These are phyloP conservation scores for Lichina pygmaea DNA, from an alignment of 495 filamentous ascomycete genomes.

Conservation along the genomic window DNA sequence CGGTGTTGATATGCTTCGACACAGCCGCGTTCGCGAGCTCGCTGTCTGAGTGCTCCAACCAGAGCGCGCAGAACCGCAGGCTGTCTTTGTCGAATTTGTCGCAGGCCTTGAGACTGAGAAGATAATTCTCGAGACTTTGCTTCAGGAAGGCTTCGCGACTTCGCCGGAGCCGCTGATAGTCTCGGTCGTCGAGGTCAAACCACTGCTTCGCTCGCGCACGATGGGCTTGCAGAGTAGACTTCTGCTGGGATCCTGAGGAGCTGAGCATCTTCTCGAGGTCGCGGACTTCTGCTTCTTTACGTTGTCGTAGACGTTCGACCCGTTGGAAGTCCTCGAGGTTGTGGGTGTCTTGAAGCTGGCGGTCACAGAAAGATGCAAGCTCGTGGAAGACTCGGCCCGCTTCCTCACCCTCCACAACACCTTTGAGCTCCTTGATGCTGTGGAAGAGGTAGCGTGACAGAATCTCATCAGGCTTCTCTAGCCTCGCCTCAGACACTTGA, in stretches of 20 bases:
- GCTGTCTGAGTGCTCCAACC: slow-evolving; percentile 59
- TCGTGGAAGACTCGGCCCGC: slow-evolving; percentile 80
- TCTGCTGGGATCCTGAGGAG: slow-evolving; percentile 20
- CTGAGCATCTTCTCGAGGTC: slow-evolving; percentile 34
- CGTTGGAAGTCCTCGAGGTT: slow-evolving; percentile 64
- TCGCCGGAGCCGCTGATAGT: slow-evolving; percentile 49
- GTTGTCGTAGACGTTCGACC: slow-evolving; percentile 49
- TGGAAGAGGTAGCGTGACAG: slow-evolving; percentile 58
- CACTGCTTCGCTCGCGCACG: slow-evolving; percentile 50
- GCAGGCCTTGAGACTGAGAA: slow-evolving; percentile 55
- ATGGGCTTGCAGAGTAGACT: slow-evolving; percentile 18
- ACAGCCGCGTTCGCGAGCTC: slow-evolving; percentile 53
- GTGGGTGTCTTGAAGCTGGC: slow-evolving; percentile 64
- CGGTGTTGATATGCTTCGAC: slow-evolving; percentile 32
- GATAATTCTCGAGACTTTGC: slow-evolving; percentile 82
- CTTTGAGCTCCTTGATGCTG: slow-evolving; percentile 55
- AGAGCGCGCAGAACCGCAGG: slow-evolving; percentile 82
- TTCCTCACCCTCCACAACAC: slow-evolving; percentile 36
- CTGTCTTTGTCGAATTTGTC: slow-evolving; percentile 75
- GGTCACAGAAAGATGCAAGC: slow-evolving; percentile 85
- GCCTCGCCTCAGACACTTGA: slow-evolving; percentile 70
- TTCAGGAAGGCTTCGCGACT: slow-evolving; percentile 57
- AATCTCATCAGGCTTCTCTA: slow-evolving; percentile 79
- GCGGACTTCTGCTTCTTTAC: slow-evolving; percentile 50
- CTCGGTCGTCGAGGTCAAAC: slow-evolving; percentile 68